These are phyloP conservation scores for Penicillium occitanis DNA, from an alignment of 2,329 filamentous ascomycete species.

Conservation along the genomic window DNA sequence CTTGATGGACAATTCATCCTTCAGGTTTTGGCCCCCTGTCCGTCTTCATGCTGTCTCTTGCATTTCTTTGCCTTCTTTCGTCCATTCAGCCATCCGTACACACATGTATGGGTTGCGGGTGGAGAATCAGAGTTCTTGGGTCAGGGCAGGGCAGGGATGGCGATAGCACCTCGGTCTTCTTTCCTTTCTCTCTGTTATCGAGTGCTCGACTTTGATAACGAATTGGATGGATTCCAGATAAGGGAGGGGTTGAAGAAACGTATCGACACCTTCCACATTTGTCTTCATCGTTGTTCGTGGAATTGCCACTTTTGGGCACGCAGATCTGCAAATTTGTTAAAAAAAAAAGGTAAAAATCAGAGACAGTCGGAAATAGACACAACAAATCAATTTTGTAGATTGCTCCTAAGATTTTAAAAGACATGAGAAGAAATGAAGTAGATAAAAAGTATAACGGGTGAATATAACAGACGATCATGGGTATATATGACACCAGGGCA, in stretches of 20 bases:
- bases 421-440: slow-evolving; percentile 2
- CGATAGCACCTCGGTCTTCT: background rate
- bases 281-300: background rate
- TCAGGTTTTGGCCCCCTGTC: background rate
- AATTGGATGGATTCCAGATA: background rate
- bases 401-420: background rate
- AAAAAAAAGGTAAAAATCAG: background rate
- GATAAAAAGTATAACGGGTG: background rate
- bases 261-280: background rate
- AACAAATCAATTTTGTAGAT: background rate
- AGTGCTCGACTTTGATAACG: background rate
- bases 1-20: background rate
- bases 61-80: background rate
- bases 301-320: background rate
- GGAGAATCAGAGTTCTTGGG: background rate
- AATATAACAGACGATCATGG: slow-evolving; percentile 14
- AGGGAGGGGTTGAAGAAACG: background rate
- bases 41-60: background rate
- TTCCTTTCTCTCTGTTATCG: background rate
- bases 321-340: background rate
- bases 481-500: slow-evolving; percentile 13
- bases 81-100: background rate
- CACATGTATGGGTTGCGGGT: background rate
- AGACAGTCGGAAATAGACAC: background rate
- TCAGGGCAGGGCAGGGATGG: background rate